Percentiles rank a stretch among this genome's conserved stretches.
Evolutionary conservation across 2,329 filamentous ascomycete species (phyloP).

Genomic region (Scopulariopsis brevicaulis): DNA sequence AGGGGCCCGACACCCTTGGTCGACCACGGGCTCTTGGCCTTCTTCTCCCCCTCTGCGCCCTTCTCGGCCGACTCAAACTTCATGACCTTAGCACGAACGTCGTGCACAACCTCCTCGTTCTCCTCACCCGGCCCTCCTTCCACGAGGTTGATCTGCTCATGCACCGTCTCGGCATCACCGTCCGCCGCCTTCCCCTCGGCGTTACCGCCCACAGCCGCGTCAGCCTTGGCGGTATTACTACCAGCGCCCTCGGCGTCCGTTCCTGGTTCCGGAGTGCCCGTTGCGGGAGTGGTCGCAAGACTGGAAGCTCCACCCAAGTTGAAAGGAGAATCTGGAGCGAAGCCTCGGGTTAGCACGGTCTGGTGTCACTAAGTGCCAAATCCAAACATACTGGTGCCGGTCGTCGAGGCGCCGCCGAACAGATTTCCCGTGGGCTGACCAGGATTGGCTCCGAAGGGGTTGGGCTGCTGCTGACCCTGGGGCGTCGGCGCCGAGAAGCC

Average conservation of each 20-base stretch:
- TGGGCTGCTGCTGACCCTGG: conserved; percentile 5
- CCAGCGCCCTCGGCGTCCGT: conserved; percentile 15
- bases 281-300: conserved; percentile 47
- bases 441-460: conserved; percentile 9
- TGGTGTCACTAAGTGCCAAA: conserved; percentile 2
- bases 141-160: conserved; percentile 61
- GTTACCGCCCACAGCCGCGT: not conserved
- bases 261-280: conserved; percentile 46
- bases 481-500: conserved; percentile 2
- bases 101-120: conserved; percentile 58
- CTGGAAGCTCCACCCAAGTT: conserved; percentile 47
- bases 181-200: conserved; percentile 18
- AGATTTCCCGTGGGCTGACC: conserved; percentile 14
- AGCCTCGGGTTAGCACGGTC: conserved; percentile 27
- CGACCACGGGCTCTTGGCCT: conserved; percentile 47
- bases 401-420: conserved; percentile 30
- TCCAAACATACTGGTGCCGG: conserved; percentile 30
- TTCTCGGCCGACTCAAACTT: conserved; percentile 43
- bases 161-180: conserved; percentile 42
- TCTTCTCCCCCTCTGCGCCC: conserved; percentile 25
- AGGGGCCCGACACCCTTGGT: conserved; percentile 61
- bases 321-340: conserved; percentile 39
- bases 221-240: not conserved
- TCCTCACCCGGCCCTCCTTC: conserved; percentile 57
- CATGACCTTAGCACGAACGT: conserved; percentile 59